A percentile compares a stretch with the other conserved stretches of the same genome.
Evolutionary conservation across 148 eudicot genomes (phyloP).

Genomic region (Fallopia convolvulus): DNA sequence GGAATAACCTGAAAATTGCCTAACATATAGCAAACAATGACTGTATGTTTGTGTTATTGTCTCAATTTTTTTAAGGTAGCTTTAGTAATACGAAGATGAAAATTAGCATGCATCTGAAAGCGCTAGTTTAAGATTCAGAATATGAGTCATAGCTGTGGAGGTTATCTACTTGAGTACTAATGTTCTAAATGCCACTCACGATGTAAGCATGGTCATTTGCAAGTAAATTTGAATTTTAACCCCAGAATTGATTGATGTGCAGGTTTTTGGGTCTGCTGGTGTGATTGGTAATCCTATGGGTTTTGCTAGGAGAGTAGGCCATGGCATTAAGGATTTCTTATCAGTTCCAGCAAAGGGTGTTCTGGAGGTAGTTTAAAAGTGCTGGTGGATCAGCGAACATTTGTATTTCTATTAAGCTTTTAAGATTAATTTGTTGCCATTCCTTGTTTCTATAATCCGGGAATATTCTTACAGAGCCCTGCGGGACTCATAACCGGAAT

Average conservation of each 20-base stretch:
- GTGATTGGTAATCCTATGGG: conserved; percentile 98
- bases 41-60: not conserved
- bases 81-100: not conserved
- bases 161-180: not conserved
- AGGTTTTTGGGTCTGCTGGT: conserved; percentile 99
- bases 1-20: not conserved
- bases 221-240: not conserved
- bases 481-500: conserved; percentile 78
- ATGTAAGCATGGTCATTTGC: not conserved
- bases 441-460: conserved; percentile 6
- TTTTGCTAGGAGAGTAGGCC: conserved; percentile 86
- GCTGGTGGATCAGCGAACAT: not conserved
- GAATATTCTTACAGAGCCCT: conserved; percentile 52
- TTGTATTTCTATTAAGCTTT: not conserved
- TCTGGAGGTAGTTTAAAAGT: conserved; percentile 48
- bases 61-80: not conserved
- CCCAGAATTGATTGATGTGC: conserved; percentile 13
- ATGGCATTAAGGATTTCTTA: conserved; percentile 82
- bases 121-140: not conserved
- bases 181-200: not conserved
- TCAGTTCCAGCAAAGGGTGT: conserved; percentile 81
- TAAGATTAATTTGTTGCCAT: not conserved
- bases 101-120: not conserved
- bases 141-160: not conserved
- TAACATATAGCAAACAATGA: not conserved